phyloP scores from a whole-genome alignment of 768 basidiomycete species.

The Lentinula sp. region DNA sequence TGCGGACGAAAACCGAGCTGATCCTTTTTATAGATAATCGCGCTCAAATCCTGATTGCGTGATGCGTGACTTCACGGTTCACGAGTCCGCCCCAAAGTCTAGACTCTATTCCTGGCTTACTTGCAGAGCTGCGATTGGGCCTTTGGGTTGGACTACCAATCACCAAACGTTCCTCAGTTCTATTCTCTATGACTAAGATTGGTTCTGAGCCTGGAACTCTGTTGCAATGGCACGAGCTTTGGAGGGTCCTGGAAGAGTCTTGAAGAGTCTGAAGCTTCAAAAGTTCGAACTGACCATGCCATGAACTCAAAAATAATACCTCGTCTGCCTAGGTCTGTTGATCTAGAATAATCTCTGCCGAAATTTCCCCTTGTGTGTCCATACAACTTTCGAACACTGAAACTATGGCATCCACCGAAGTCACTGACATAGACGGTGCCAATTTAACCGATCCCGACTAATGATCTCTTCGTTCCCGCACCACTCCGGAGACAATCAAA shows the following conservation, averaged over 20 bases:
- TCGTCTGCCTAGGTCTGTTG: not conserved
- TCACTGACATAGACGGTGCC: not conserved
- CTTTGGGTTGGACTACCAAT: not conserved
- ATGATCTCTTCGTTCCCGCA: not conserved
- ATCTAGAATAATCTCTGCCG: not conserved
- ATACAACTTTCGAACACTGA: not conserved
- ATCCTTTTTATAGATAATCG: conserved; percentile 9
- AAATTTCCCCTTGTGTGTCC: not conserved
- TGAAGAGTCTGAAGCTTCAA: not conserved
- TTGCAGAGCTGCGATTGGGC: not conserved
- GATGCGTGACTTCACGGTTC: not conserved
- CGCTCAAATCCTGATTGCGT: not conserved
- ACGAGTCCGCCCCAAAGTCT: not conserved
- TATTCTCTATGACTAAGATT: not conserved
- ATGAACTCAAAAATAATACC: not conserved
- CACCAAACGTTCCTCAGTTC: not conserved
- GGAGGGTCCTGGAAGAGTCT: not conserved
- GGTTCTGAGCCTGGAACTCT: not conserved
- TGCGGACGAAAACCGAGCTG: not conserved
- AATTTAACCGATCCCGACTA: too few relatives aligned
- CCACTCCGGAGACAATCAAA: not conserved
- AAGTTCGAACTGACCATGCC: too few relatives aligned
- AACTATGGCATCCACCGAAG: not conserved
- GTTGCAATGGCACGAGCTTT: not conserved
- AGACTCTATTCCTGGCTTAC: not conserved